phyloP scores from a whole-genome alignment of 2,329 filamentous ascomycete genomes.

The Cytospora paraplurivora region DNA sequence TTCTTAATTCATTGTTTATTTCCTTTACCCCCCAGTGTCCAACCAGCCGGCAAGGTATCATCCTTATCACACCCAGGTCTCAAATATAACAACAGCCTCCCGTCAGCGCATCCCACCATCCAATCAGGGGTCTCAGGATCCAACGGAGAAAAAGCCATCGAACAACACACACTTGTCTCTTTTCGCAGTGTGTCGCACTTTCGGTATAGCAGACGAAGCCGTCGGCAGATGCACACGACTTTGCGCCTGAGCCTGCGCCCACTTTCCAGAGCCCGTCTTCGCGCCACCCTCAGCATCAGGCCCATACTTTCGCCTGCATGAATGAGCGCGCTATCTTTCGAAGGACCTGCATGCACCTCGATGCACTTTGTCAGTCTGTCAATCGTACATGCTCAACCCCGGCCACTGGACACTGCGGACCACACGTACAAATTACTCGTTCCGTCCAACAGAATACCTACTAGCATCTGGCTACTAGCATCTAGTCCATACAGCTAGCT shows the following conservation, averaged over 20 bases:
- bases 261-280: constrained; percentile 4
- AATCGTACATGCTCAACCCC: constrained; percentile 5
- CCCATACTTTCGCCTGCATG: too few relatives aligned
- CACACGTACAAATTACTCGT: constrained; percentile 18
- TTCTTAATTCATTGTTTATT: neutral
- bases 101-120: neutral
- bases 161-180: too few relatives aligned
- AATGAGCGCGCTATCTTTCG: neutral
- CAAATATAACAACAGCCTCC: constrained; percentile 6
- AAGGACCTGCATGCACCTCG: constrained; percentile 5
- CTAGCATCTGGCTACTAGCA: too few relatives aligned
- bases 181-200: too few relatives aligned
- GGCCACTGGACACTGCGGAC: constrained; percentile 5
- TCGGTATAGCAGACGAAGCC: too few relatives aligned
- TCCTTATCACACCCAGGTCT: constrained; percentile 13
- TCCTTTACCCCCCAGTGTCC: neutral
- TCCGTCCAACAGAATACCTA: constrained; percentile 16
- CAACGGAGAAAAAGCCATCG: constrained; percentile 8
- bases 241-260: neutral
- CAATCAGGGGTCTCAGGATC: constrained; percentile 1
- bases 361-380: constrained; percentile 6
- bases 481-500: neutral
- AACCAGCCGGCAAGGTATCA: neutral
- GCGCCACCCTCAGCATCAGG: too few relatives aligned
- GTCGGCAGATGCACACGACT: too few relatives aligned